Evolutionary conservation across 176 grass and related monocot species (phyloP), one percentile per base, ranked within the genome.

Genomic region (Cenchrus americanus): DNA sequence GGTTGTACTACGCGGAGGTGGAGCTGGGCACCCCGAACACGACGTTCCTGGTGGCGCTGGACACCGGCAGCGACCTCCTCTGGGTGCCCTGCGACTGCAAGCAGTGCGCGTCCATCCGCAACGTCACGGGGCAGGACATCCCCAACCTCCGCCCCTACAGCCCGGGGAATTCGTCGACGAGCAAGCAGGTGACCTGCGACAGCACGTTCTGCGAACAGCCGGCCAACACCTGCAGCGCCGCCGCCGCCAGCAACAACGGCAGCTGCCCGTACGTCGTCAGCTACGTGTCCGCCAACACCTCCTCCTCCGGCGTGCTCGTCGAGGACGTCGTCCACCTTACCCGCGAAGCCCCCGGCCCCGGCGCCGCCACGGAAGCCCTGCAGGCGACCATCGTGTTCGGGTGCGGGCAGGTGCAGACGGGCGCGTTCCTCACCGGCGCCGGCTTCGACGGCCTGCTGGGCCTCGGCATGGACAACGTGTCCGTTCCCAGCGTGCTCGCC

Each of bases 1-100:
- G 95, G 63, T 75, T 98, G 84, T 86, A 98, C 51, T 98, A 98
- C 30, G 90, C 92, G 24, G 75, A 91, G 40, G 87, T 98, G 82
- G 85, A 91, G 41, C 53, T 98, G 23, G 95, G 95, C 72, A 98
- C 95, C 18, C 95, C 95, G 46, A 87, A 85, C 13, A 62, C 82
- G 79, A 89, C 89, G 46, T 98, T 98, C 91, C 82, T 97, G 85
- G 95, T 97, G 72, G 95, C 92, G 17, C 79, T 94, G n/a, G 92
- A 97, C 63, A 97, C 95, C 0, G 95, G 95, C 8, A 97, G 95
- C 48, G 86, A 91, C 80, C 88, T 97, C 54, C 91, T 97, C 84
- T 97, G 95, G 95, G 34, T 94, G 24, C 95, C 95, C 5, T 97
- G 95, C 77, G 86, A 97, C 55, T 97, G 95, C 61, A 66, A 82